Percentiles rank a stretch among this genome's conserved stretches.
phyloP scores from a whole-genome alignment of 305 asterid species.

The Fraxinus baroniana region DNA sequence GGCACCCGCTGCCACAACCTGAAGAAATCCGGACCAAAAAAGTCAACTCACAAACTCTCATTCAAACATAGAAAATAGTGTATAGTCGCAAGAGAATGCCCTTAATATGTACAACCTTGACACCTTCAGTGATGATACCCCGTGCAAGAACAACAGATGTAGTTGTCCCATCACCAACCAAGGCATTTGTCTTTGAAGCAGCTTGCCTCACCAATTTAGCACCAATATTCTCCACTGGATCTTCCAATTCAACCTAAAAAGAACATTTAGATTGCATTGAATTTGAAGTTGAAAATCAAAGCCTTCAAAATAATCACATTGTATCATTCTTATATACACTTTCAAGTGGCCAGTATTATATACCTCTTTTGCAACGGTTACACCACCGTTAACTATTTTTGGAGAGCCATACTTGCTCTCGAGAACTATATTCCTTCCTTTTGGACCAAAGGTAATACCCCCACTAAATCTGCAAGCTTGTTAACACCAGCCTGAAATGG shows the following conservation, averaged over 20 bases:
- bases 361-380: conserved; percentile 69
- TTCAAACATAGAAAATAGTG: background rate
- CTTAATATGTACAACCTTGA: conserved; percentile 39
- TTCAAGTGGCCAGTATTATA: background rate
- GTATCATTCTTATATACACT: background rate
- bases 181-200: conserved; percentile 67
- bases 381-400: conserved; percentile 60
- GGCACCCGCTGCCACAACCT: conserved; percentile 72
- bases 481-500: conserved; percentile 49
- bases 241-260: conserved; percentile 60
- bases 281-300: background rate
- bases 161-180: conserved; percentile 74
- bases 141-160: conserved; percentile 72
- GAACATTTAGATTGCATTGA: background rate
- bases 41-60: background rate
- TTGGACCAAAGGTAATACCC: conserved; percentile 66
- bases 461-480: conserved; percentile 62
- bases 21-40: background rate
- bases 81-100: background rate
- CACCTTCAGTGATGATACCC: conserved; percentile 68
- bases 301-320: background rate
- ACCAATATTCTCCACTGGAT: conserved; percentile 65
- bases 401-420: conserved; percentile 70
- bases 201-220: conserved; percentile 74
- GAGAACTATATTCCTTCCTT: conserved; percentile 63